Evolutionary conservation across 257 asterid genomes (phyloP).

Genomic region (Craterostigma plantagineum): DNA sequence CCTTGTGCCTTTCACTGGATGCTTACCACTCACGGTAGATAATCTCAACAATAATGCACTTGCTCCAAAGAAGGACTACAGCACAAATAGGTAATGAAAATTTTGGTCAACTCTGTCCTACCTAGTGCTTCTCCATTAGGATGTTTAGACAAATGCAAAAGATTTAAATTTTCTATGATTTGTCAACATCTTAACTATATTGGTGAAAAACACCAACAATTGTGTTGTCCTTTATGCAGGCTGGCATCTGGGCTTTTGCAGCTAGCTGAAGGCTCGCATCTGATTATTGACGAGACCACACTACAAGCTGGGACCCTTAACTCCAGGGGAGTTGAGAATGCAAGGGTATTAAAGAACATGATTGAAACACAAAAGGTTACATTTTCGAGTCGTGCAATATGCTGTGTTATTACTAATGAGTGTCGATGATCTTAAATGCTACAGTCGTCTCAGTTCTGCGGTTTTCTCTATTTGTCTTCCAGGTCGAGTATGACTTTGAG

Average conservation of each 20-base stretch:
- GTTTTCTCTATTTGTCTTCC: conserved; percentile 1
- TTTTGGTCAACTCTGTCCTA: not conserved
- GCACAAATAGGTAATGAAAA: conserved; percentile 83
- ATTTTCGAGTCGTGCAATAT: not conserved
- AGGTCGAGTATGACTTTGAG: conserved; percentile 82
- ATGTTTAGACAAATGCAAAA: too few relatives aligned
- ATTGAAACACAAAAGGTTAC: conserved; percentile 61
- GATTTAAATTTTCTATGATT: too few relatives aligned
- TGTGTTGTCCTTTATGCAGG: conserved; percentile 18
- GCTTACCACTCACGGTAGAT: conserved; percentile 54
- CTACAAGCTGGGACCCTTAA: conserved; percentile 52
- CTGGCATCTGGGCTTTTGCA: conserved; percentile 55
- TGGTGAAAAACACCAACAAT: too few relatives aligned
- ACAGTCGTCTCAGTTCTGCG: not conserved
- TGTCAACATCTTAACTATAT: too few relatives aligned
- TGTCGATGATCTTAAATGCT: too few relatives aligned
- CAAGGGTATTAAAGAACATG: conserved; percentile 33
- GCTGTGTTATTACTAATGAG: not conserved
- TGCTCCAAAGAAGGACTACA: conserved; percentile 71
- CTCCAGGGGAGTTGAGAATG: conserved; percentile 54
- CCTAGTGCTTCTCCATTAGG: too few relatives aligned
- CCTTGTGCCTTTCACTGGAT: conserved; percentile 59
- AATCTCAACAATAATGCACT: conserved; percentile 55
- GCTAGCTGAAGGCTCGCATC: conserved; percentile 74
- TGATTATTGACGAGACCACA: conserved; percentile 64